These are phyloP conservation scores for Cardamine occulta DNA, from an alignment of 345 rosid genomes.

Conservation along the genomic window DNA sequence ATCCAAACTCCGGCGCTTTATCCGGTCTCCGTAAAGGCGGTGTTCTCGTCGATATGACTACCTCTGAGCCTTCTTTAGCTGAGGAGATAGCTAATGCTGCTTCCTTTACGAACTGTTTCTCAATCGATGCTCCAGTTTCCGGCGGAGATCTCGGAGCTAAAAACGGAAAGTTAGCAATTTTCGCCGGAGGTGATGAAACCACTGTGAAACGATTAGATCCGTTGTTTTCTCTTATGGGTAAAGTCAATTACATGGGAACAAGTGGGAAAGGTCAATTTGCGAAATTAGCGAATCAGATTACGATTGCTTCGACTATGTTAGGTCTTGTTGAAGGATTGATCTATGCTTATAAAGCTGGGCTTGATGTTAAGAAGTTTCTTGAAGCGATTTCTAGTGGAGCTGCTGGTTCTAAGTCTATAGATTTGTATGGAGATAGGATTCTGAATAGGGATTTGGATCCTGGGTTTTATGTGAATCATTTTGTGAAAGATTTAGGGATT, in stretches of 20 bases:
- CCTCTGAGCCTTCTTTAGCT: constrained; percentile 93
- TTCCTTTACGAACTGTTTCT: constrained; percentile 52
- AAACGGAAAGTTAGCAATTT: constrained; percentile 69
- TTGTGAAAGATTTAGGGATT: constrained; percentile 88
- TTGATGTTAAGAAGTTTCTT: constrained; percentile 62
- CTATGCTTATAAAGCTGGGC: constrained; percentile 78
- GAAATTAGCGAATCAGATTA: constrained; percentile 76
- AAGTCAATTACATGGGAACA: constrained; percentile 77
- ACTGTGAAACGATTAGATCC: constrained; percentile 57
- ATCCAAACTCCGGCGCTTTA: constrained; percentile 72
- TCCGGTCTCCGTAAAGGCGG: constrained; percentile 75
- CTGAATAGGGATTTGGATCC: constrained; percentile 82
- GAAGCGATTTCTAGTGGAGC: constrained; percentile 71
- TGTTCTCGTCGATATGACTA: constrained; percentile 91
- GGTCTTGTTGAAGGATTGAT: constrained; percentile 84
- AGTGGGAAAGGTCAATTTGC: constrained; percentile 86
- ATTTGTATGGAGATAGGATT: constrained; percentile 64
- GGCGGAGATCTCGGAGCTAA: constrained; percentile 83
- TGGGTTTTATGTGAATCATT: constrained; percentile 84
- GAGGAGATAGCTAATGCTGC: constrained; percentile 69
- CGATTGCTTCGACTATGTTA: constrained; percentile 81
- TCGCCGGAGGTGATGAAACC: constrained; percentile 72
- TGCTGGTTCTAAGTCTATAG: constrained; percentile 78
- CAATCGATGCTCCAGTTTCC: constrained; percentile 81
- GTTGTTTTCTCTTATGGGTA: constrained; percentile 67